Evolutionary conservation across 1,139 yeast species (phyloP), one percentile per base, ranked within the genome.

Genomic region (Groenewaldozyma sp.): DNA sequence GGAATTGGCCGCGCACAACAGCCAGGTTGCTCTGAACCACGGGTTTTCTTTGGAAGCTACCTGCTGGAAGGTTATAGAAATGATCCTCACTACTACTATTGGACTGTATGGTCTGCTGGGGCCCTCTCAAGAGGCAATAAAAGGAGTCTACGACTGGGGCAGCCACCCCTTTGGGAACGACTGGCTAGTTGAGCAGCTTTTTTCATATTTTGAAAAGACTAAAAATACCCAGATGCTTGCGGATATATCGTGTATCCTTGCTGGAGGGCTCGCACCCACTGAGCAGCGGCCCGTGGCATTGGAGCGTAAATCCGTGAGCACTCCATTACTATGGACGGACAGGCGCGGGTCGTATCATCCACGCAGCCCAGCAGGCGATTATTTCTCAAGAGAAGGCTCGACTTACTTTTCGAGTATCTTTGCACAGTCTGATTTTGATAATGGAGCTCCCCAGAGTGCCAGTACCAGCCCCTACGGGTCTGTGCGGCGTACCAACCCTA

Each of bases 161-260:
- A 63, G 73, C 3, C 94, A 84, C 57, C 91, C 93, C 0, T 73
- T 81, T 57, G 95, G 95, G 0, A 73, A 78, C n/a, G 55, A 70
- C 3, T 78, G 91, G 82, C 63, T 86, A n/a, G 67, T 86, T 0
- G 68, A 69, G 28, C 76, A 77, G 47, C 64, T 87, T 36, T 56
- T 88, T 54, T 57, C 62, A 1, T 78, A 80, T 50, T 87, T 80
- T 53, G 93, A 81, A 51, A 60, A 53, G 31, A 58, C 67, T 37
- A 77, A 78, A 2, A 82, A 88, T 52, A 64, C 84, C 18, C 97
- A 88, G 57, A 86, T 88, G 95, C 65, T 91, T 17, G 95, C 95
- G 1, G 81, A 83, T 83, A 62, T 87, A 55, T 76, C 93, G 2
- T 84, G 95, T 60, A 71, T 86, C 2, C 50, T 69, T 42, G 55